Base-by-base conservation (phyloP, 1,139 yeast species). In the Taphrina communis region DNA sequence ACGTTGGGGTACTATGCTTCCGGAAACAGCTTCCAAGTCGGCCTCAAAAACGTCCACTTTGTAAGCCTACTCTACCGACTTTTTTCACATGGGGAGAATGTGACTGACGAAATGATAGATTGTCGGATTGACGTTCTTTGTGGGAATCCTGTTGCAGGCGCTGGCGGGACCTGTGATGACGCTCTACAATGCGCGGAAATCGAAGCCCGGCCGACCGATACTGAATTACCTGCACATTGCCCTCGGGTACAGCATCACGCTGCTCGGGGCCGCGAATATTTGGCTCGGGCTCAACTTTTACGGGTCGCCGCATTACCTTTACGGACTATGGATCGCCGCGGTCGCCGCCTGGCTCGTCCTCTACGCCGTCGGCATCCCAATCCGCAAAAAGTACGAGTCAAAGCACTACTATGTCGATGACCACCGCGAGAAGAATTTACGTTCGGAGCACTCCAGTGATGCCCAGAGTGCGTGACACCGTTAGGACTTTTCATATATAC, bases 281-380 rank as follows among this genome's bases (percentile, higher is more conserved):
- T 50, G 53, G 53, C n/a, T 50, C 11, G 53, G 53, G 0, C 36
- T 50, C 36, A 19, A 50, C 4, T 25, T 21, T 4, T 50, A 50
- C 53, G 53, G 53, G 36, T 50, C 53, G 53, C 53, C 53, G 53
- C 53, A 50, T 50, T 50, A 50, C 53, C 21, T 50, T 4, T 50
- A 50, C 36, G 53, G 53, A 3, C 36, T 50, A 14, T 50, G 53
- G 53, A 21, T 50, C 53, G 53, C 53, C 21, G 53, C 53, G 6
- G 53, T 50, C 12, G 36, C 53, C 36, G 53, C 53, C 36, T 50
- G 53, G 53, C 36, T 50, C 36, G 36, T 50, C 53, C 36, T 50
- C n/a, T 50, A 50, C 36, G 31, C 36, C 36, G 36, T 25, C 36
- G 53, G 36, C 12, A 50, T 50, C 35, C 53, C 53, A 4, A 8